phyloP scores from a whole-genome alignment of 1,139 yeast genomes.

The Yamadazyma triangularis region DNA sequence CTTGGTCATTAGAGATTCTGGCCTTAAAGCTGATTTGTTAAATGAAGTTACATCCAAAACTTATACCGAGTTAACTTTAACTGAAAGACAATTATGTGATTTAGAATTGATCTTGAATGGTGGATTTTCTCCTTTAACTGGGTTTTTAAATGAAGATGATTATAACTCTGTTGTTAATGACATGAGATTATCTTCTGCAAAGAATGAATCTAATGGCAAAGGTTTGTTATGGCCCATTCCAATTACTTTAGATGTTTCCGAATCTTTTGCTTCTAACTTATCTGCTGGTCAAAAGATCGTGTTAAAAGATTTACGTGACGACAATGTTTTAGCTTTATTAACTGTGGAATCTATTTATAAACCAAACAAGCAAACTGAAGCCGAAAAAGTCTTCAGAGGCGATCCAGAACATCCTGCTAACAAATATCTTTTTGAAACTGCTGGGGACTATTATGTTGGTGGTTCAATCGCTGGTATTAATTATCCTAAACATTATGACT shows the following conservation, averaged over 20 bases:
- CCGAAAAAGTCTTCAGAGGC: conserved; percentile 85
- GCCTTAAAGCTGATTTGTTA: conserved; percentile 51
- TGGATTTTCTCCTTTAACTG: conserved; percentile 90
- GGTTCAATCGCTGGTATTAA: conserved; percentile 82
- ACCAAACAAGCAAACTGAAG: conserved; percentile 79
- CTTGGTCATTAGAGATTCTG: conserved; percentile 74
- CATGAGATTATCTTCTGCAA: conserved; percentile 59
- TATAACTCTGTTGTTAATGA: conserved; percentile 76
- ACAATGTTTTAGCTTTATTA: conserved; percentile 72
- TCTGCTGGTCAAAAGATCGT: conserved; percentile 61
- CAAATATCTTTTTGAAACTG: conserved; percentile 63
- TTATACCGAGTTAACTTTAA: conserved; percentile 53
- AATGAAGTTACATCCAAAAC: conserved; percentile 46
- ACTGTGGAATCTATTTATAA: conserved; percentile 74
- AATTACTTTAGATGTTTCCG: conserved; percentile 76
- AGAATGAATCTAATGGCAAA: conserved; percentile 28
- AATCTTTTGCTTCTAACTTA: conserved; percentile 45
- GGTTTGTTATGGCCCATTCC: conserved; percentile 94
- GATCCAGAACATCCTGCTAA: conserved; percentile 97
- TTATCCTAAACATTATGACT: conserved; percentile 87
- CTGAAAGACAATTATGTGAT: conserved; percentile 91
- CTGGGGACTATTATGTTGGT: conserved; percentile 84
- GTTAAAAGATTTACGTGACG: conserved; percentile 80
- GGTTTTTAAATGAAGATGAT: conserved; percentile 79
- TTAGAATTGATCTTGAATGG: conserved; percentile 88